These are phyloP conservation scores for Pugionium dolabratum DNA, from an alignment of 345 rosid genomes.

Conservation along the genomic window DNA sequence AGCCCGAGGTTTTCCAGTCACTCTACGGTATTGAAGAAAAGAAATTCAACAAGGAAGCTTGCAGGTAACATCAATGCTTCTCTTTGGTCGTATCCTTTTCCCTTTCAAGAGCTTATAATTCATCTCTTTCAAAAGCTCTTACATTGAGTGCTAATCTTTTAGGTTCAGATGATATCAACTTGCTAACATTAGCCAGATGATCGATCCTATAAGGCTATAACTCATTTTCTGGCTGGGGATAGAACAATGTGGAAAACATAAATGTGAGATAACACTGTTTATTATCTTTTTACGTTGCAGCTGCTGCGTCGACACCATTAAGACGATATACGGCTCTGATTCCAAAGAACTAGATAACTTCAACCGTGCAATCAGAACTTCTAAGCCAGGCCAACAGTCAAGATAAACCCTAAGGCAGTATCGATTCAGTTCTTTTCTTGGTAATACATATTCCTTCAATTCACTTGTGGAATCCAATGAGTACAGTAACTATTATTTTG, in stretches of 20 bases:
- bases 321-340: constrained; percentile 59
- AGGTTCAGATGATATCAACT: neutral
- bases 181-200: neutral
- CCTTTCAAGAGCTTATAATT: neutral
- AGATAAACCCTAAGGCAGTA: constrained; percentile 7
- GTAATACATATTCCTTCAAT: constrained; percentile 1
- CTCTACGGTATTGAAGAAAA: constrained; percentile 61
- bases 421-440: constrained; percentile 16
- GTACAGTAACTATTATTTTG: constrained; percentile 3
- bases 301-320: constrained; percentile 72
- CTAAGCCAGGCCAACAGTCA: constrained; percentile 31
- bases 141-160: neutral
- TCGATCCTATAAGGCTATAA: constrained; percentile 16
- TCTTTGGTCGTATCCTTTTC: neutral
- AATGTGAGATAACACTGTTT: neutral
- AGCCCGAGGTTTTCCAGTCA: constrained; percentile 56
- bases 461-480: neutral
- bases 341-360: constrained; percentile 62
- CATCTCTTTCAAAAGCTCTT: neutral
- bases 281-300: constrained; percentile 39
- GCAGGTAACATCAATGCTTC: constrained; percentile 43
- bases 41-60: constrained; percentile 72
- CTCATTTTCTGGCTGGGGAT: neutral
- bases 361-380: constrained; percentile 46
- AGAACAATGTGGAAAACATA: neutral